phyloP scores from a whole-genome alignment of 192 early-diverging fungal genomes.

The Backusella macrospora region DNA sequence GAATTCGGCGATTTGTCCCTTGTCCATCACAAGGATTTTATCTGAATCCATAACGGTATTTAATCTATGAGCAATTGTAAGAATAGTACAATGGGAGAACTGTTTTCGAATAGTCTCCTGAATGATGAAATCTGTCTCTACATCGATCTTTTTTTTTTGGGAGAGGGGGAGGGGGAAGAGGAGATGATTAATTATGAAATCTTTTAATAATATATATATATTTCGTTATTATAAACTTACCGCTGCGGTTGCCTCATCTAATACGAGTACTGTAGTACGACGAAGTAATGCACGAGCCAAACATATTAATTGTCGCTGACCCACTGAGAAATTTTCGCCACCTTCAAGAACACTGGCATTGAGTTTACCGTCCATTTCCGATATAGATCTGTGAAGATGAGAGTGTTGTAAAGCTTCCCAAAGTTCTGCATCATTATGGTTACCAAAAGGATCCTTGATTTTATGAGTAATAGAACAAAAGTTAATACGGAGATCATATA shows the following conservation, averaged over 20 bases:
- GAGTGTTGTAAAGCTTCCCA: slow-evolving; percentile 71
- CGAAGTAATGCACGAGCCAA: slow-evolving; percentile 68
- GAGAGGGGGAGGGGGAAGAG: too few species aligned
- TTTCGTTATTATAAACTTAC: slow-evolving; percentile 42
- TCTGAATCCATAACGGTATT: slow-evolving; percentile 72
- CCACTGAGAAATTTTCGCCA: slow-evolving; percentile 80
- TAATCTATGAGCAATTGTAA: slow-evolving; percentile 63
- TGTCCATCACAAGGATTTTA: slow-evolving; percentile 68
- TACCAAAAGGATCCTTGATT: slow-evolving; percentile 48
- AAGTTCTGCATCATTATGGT: slow-evolving; percentile 54
- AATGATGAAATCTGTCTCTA: slow-evolving; percentile 55
- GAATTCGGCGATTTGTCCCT: slow-evolving; percentile 73
- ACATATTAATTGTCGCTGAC: slow-evolving; percentile 65
- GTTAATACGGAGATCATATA: background rate
- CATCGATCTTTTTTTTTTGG: slow-evolving; percentile 42
- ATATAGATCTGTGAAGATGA: slow-evolving; percentile 65
- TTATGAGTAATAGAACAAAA: background rate
- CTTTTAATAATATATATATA: background rate
- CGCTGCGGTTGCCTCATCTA: slow-evolving; percentile 86
- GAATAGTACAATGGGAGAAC: slow-evolving; percentile 35
- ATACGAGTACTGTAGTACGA: slow-evolving; percentile 67
- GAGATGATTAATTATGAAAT: too few species aligned
- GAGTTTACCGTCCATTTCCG: slow-evolving; percentile 59
- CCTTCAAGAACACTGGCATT: slow-evolving; percentile 69
- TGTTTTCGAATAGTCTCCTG: slow-evolving; percentile 56